These are phyloP conservation scores for Stachybotrys echinatus DNA, from an alignment of 2,329 filamentous ascomycete species.

Conservation along the genomic window DNA sequence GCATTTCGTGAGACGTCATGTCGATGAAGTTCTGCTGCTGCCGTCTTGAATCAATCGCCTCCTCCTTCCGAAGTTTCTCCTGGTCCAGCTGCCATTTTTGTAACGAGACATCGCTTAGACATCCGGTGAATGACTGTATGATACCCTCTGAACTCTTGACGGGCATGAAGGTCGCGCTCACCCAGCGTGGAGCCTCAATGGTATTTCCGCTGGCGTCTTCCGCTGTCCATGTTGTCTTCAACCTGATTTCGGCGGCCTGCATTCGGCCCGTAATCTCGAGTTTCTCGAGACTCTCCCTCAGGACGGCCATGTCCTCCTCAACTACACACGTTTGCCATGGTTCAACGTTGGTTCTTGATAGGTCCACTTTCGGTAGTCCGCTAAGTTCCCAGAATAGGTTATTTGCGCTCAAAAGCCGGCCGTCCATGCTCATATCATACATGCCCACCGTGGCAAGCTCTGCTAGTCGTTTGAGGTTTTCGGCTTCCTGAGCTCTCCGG, in stretches of 20 bases:
- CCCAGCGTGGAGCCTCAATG: slow-evolving; percentile 40
- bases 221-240: slow-evolving; percentile 40
- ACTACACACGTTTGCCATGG: slow-evolving; percentile 40
- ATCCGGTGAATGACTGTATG: slow-evolving; percentile 42
- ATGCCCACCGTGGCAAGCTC: slow-evolving; percentile 50
- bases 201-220: slow-evolving; percentile 38
- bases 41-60: slow-evolving; percentile 54
- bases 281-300: slow-evolving; percentile 33
- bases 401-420: slow-evolving; percentile 44
- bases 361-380: slow-evolving; percentile 39
- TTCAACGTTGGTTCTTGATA: slow-evolving; percentile 27
- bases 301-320: slow-evolving; percentile 35
- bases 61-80: slow-evolving; percentile 44
- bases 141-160: slow-evolving; percentile 39
- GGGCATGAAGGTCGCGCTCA: slow-evolving; percentile 45
- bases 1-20: slow-evolving; percentile 68
- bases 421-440: slow-evolving; percentile 48
- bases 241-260: slow-evolving; percentile 42
- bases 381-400: slow-evolving; percentile 49
- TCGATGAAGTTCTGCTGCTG: slow-evolving; percentile 81
- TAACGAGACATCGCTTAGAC: slow-evolving; percentile 41
- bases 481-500: slow-evolving; percentile 43
- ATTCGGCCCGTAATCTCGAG: slow-evolving; percentile 34
- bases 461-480: slow-evolving; percentile 49
- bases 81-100: slow-evolving; percentile 47